Base-by-base conservation (phyloP, 2,329 filamentous ascomycete species). In the Fusarium continuum region DNA sequence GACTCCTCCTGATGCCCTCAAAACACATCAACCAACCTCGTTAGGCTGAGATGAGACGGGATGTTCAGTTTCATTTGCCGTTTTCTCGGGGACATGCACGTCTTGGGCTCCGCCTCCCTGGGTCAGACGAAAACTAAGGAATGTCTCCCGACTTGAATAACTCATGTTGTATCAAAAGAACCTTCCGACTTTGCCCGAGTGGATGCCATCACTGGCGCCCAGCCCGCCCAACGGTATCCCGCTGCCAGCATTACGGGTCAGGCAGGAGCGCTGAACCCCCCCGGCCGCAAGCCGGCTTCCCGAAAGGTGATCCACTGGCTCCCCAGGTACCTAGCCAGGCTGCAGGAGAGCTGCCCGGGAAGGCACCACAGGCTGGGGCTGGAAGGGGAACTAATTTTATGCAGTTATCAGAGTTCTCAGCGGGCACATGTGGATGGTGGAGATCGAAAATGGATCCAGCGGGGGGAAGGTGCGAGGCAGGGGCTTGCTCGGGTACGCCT, bases 141-240 rank as follows among this genome's bases (percentile, higher is more conserved):
- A 67, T 48, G 59, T 64, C 62, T 65, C 64, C 66, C 64, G 67
- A 65, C 55, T 67, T 63, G 55, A 58, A 66, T 54, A 70, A 65
- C 44, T 61, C 52, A 61, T 34, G 36, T 47, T 59, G 39, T 40
- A 60, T 53, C 54, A 35, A 54, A 55, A 38, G 13, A 9, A 10
- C 22, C 48, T 67, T 69, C 68, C 68, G 68, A 66, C 58, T 66
- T 70, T 64, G 46, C 64, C 68, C 68, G 68, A 68, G 25, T 61
- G 49, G 57, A 61, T 55, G 41, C 55, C 57, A 55, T 55, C 48
- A 52, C 62, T 68, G 69, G 62, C 55, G 63, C 50, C 45, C 51
- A 43, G 41, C 65, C 54, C 40, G 25, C 46, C 56, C 61, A 64
- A 35, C 53, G 58, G 61, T 48, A 61, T 67, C 68, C 56, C 63